Conservation (phyloP, 805 yeast species). For the Lipomyces anomalus region DNA sequence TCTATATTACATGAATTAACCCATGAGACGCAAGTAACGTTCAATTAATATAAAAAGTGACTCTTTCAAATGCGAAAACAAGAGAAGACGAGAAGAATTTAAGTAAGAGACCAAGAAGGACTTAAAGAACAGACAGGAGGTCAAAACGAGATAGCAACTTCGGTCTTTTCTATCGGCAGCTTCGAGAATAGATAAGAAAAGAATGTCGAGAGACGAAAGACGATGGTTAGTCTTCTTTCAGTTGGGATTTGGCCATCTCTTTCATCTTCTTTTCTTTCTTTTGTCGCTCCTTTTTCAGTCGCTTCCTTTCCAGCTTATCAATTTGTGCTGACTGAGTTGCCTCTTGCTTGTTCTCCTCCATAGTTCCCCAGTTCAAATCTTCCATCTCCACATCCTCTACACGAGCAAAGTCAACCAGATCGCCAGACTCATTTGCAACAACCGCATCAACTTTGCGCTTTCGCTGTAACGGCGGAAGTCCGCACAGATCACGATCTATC, state of each 20-base stretch:
- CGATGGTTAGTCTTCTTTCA: background rate
- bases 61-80: too few relatives aligned
- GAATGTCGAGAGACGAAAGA: too few relatives aligned
- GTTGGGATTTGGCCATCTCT: background rate
- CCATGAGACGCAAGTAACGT: too few relatives aligned
- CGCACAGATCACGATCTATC: slow-evolving; percentile 71
- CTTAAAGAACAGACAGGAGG: too few relatives aligned
- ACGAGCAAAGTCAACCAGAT: slow-evolving; percentile 2
- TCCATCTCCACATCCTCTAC: slow-evolving; percentile 14
- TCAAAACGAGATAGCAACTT: too few relatives aligned
- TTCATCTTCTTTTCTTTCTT: slow-evolving; percentile 17
- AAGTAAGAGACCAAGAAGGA: too few relatives aligned
- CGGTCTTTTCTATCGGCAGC: too few relatives aligned
- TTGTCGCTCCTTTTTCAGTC: slow-evolving; percentile 17
- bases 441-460: slow-evolving; percentile 15
- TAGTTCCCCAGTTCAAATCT: slow-evolving; percentile 12
- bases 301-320: slow-evolving; percentile 20
- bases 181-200: too few relatives aligned
- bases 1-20: too few relatives aligned
- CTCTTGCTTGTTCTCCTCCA: background rate
- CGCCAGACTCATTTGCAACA: slow-evolving; percentile 1
- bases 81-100: too few relatives aligned
- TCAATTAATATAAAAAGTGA: too few relatives aligned
- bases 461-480: slow-evolving; percentile 56
- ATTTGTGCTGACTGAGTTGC: slow-evolving; percentile 1